phyloP scores from a whole-genome alignment of 2,329 filamentous ascomycete genomes.

The Phaeosphaeriaceae sp. region DNA sequence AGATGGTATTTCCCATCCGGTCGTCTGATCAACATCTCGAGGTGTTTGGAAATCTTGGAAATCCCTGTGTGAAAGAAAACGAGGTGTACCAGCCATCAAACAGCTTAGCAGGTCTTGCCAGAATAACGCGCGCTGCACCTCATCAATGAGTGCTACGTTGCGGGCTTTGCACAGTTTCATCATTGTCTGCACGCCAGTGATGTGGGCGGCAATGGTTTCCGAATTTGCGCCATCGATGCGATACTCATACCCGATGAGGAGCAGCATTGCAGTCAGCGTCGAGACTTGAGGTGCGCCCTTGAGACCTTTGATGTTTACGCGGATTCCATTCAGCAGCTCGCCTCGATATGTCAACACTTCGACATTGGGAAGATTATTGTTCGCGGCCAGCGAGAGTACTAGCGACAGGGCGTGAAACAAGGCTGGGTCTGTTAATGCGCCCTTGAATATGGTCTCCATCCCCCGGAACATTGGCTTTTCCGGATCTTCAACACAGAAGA shows the following conservation, averaged over 20 bases:
- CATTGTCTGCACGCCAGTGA: constrained; percentile 17
- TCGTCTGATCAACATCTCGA: background rate
- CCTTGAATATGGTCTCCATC: constrained; percentile 24
- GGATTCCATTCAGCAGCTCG: constrained; percentile 16
- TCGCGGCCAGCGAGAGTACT: constrained; percentile 19
- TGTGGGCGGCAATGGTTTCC: constrained; percentile 18
- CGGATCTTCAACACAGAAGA: constrained; percentile 22
- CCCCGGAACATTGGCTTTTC: constrained; percentile 18
- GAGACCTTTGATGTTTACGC: constrained; percentile 10
- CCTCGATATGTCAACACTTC: constrained; percentile 22
- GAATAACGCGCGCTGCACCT: constrained; percentile 20
- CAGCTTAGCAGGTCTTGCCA: constrained; percentile 28
- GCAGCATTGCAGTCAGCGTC: constrained; percentile 25
- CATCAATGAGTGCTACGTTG: constrained; percentile 10
- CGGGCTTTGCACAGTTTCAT: constrained; percentile 10
- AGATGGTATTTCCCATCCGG: constrained; percentile 3
- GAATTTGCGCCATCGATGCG: constrained; percentile 15
- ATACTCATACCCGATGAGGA: constrained; percentile 29
- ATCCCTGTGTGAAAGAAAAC: constrained; percentile 18
- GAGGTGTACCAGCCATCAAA: constrained; percentile 16
- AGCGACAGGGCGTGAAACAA: constrained; percentile 28
- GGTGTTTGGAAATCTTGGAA: constrained; percentile 10
- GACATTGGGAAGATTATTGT: constrained; percentile 19
- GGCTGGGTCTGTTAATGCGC: constrained; percentile 21
- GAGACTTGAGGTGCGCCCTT: constrained; percentile 15